Base-by-base conservation (phyloP, 805 yeast genomes). In the Phaffomyces opuntiae region DNA sequence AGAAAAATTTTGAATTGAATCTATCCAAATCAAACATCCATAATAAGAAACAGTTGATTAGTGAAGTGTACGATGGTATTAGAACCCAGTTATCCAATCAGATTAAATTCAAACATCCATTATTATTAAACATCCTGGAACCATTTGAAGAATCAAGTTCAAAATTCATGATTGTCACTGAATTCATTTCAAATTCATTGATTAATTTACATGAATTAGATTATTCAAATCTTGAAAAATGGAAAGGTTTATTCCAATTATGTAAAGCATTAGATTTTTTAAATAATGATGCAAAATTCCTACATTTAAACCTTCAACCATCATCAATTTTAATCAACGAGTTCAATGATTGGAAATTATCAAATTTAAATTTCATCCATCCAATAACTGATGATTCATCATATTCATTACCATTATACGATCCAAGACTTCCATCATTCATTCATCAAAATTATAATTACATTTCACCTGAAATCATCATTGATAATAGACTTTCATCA, bases 281-380 rank as follows among this genome's bases (percentile, higher is more conserved):
- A 38, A 97, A 93, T 60, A 77, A 78, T 45, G 77, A 78, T 49
- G 85, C 95, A 19, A 74, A 81, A 26, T 75, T 80, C 26, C 83
- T 86, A 7, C 96, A 91, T 65, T 62, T 86, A 52, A 86, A 88
- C 52, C 53, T 93, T 32, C 81, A 81, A 51, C 99, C 99, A 1
- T 68, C 75, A 9, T 77, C 95, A 0, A 72, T 93, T 1, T 76
- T 84, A 46, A 75, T 91, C 17, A 90, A 85, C 53, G 83, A 80
- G 36, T 84, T 81, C 53, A 90, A 95, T 5, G 98, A 93, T 65
- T 93, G 99, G 98, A 93, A 91, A 62, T 61, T 93, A 3, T 75
- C 85, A 7, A 97, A 97, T 0, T 73, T 93, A 48, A 81, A 71
- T 0, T 70, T 76, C 43, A 65, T 77, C 13, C 31, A 29, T 67